These are phyloP conservation scores for Verticillium dahliae DNA, from an alignment of 2,329 filamentous ascomycete genomes.

Conservation along the genomic window DNA sequence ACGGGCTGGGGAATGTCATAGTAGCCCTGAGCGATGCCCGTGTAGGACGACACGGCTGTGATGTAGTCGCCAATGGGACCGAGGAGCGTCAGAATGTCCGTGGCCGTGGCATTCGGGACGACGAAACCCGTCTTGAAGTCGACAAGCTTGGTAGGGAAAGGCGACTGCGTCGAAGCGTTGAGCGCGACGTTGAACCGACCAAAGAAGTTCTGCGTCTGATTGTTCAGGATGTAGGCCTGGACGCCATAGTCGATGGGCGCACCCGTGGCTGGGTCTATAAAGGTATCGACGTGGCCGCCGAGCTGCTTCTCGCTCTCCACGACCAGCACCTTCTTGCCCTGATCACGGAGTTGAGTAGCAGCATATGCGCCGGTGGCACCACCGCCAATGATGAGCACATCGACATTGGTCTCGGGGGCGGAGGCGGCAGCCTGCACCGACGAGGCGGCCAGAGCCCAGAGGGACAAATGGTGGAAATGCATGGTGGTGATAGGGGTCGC, in stretches of 20 bases:
- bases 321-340: constrained; percentile 37
- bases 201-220: constrained; percentile 34
- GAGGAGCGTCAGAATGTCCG: constrained; percentile 4
- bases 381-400: constrained; percentile 46
- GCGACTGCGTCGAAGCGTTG: background rate
- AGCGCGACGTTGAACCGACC: constrained; percentile 28
- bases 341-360: constrained; percentile 41
- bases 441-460: background rate
- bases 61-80: constrained; percentile 3
- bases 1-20: constrained; percentile 32
- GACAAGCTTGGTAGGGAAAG: constrained; percentile 17
- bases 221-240: constrained; percentile 26
- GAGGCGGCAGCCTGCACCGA: background rate
- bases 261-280: constrained; percentile 28
- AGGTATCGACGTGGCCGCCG: constrained; percentile 43
- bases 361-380: constrained; percentile 45
- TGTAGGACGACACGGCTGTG: constrained; percentile 6
- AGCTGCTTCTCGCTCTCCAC: constrained; percentile 26
- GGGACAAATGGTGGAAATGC: background rate
- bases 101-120: constrained; percentile 8
- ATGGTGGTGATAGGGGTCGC: background rate
- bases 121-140: constrained; percentile 11
- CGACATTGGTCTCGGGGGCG: constrained; percentile 14
- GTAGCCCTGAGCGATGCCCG: constrained; percentile 13
- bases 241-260: constrained; percentile 26